These are phyloP conservation scores for Wallacemonas sp. DNA, from an alignment of 208 protist genomes.

Conservation along the genomic window DNA sequence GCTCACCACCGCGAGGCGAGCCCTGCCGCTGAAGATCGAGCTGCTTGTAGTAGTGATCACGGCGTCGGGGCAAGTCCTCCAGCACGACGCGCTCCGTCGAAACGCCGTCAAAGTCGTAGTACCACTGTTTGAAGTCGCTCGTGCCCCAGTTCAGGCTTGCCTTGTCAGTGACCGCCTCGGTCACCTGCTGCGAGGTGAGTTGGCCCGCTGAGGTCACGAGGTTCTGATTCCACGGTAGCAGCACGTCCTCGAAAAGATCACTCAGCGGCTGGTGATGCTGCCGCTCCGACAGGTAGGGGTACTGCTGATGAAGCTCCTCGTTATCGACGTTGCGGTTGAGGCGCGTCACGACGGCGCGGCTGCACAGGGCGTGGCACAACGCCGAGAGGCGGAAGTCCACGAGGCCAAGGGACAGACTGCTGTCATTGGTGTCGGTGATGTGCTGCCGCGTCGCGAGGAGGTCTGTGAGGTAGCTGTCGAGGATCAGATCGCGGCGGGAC, in stretches of 20 bases:
- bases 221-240: conserved; percentile 40
- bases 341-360: conserved; percentile 35
- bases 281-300: conserved; percentile 37
- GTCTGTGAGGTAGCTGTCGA: conserved; percentile 18
- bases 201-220: conserved; percentile 6
- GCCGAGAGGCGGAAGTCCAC: conserved; percentile 33
- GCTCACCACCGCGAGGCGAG: not conserved
- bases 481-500: conserved; percentile 4
- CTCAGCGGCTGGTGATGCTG: conserved; percentile 45
- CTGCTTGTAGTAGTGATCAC: conserved; percentile 38
- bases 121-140: conserved; percentile 35
- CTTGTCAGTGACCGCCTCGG: conserved; percentile 29
- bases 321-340: conserved; percentile 50
- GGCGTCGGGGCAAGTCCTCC: conserved; percentile 25
- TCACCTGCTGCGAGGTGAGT: conserved; percentile 28
- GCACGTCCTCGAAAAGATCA: conserved; percentile 45
- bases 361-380: conserved; percentile 44
- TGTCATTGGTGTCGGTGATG: conserved; percentile 12
- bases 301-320: conserved; percentile 44
- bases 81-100: conserved; percentile 23
- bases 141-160: conserved; percentile 30
- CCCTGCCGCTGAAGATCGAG: conserved; percentile 20
- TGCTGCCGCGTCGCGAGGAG: conserved; percentile 28
- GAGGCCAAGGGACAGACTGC: conserved; percentile 15
- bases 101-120: conserved; percentile 36